phyloP scores from a whole-genome alignment of 176 grass and related monocot genomes.

The Canna indica region DNA sequence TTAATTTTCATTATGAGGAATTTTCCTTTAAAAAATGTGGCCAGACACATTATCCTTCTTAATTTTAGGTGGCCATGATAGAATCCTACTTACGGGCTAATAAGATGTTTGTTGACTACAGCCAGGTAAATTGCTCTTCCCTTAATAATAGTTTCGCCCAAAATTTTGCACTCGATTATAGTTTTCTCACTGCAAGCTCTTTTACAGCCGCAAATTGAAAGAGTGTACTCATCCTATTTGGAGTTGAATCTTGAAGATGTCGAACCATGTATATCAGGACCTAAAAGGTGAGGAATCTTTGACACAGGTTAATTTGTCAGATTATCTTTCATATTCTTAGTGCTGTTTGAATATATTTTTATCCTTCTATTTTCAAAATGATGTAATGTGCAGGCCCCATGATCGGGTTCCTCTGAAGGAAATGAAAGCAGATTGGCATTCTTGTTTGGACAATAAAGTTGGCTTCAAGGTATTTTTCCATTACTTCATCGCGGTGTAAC shows the following conservation, averaged over 20 bases:
- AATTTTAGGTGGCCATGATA: slow-evolving; percentile 78
- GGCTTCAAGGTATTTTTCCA: slow-evolving; percentile 69
- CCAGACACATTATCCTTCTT: not conserved
- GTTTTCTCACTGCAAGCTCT: slow-evolving; percentile 13
- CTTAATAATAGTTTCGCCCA: not conserved
- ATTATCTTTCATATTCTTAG: not conserved
- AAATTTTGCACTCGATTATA: slow-evolving; percentile 8
- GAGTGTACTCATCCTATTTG: slow-evolving; percentile 83
- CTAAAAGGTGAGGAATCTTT: slow-evolving; percentile 53
- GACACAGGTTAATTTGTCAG: not conserved
- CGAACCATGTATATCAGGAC: slow-evolving; percentile 82
- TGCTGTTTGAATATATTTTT: not conserved
- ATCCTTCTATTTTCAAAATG: slow-evolving; percentile 4
- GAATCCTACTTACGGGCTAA: slow-evolving; percentile 87
- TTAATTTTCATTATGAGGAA: slow-evolving; percentile 9
- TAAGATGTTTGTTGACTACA: slow-evolving; percentile 89
- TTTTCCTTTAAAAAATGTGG: not conserved
- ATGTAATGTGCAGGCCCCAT: slow-evolving; percentile 55
- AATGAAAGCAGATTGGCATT: slow-evolving; percentile 91
- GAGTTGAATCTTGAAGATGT: slow-evolving; percentile 85
- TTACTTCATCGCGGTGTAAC: not conserved
- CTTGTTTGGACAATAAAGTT: slow-evolving; percentile 88
- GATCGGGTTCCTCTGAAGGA: slow-evolving; percentile 88
- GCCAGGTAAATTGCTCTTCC: slow-evolving; percentile 37
- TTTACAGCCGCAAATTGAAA: slow-evolving; percentile 74